A percentile compares a stretch with the other conserved stretches of the same genome.
phyloP scores from a whole-genome alignment of 352 stramenopile genomes.

The Phytophthora europaea region DNA sequence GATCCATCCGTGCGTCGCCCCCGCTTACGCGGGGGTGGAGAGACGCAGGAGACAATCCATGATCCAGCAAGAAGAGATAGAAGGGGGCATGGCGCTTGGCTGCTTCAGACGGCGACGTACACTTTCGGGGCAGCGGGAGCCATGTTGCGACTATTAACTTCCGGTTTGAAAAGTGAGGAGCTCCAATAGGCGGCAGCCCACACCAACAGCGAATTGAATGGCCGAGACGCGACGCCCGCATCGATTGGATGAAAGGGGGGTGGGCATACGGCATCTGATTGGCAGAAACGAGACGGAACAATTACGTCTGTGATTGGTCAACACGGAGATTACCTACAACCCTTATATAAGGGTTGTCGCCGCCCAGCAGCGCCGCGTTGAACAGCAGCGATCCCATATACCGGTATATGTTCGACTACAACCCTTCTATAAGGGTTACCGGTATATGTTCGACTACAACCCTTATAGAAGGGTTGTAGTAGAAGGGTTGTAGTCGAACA shows the following conservation, averaged over 20 bases:
- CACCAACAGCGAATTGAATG: slow-evolving; percentile 47
- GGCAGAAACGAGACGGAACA: slow-evolving; percentile 2
- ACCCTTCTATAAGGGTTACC: background rate
- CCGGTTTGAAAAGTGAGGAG: slow-evolving; percentile 90
- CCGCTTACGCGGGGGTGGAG: background rate
- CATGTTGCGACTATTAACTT: slow-evolving; percentile 83
- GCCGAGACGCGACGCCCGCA: slow-evolving; percentile 16
- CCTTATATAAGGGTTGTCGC: slow-evolving; percentile 34
- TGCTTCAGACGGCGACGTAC: slow-evolving; percentile 59
- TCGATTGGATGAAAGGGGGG: slow-evolving; percentile 46
- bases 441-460: background rate
- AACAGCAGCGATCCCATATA: slow-evolving; percentile 65
- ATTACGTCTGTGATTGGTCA: slow-evolving; percentile 7
- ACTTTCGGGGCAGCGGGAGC: slow-evolving; percentile 83
- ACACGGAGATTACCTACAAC: background rate
- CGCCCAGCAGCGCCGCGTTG: slow-evolving; percentile 66
- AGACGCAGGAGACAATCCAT: slow-evolving; percentile 69
- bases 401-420: background rate
- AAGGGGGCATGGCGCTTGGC: background rate
- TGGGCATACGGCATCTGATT: background rate
- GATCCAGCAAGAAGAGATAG: slow-evolving; percentile 24
- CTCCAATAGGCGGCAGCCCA: background rate
- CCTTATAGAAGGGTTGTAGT: slow-evolving; percentile 1
- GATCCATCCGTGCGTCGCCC: slow-evolving; percentile 69
- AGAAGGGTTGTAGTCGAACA: background rate